Percentiles rank a stretch among this genome's conserved stretches.
These are phyloP conservation scores for Suhomyces taliae DNA, from an alignment of 1,139 yeast genomes.

Conservation along the genomic window DNA sequence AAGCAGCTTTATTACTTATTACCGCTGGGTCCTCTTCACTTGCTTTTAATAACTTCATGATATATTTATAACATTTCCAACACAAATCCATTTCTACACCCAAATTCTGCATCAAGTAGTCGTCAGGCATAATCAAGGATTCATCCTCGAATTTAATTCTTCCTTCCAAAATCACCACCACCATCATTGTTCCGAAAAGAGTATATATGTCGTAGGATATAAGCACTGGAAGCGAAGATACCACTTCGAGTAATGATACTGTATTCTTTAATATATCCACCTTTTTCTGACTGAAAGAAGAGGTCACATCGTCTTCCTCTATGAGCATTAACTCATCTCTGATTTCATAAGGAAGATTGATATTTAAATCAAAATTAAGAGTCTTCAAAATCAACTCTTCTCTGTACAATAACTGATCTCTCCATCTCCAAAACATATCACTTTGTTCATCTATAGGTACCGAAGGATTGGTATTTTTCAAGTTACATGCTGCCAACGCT, in stretches of 20 bases:
- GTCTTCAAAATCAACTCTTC: constrained; percentile 44
- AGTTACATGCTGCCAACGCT: constrained; percentile 38
- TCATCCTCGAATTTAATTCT: constrained; percentile 19
- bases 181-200: constrained; percentile 35
- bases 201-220: constrained; percentile 36
- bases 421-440: constrained; percentile 47
- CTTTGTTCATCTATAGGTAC: constrained; percentile 41
- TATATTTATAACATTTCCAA: constrained; percentile 35
- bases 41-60: constrained; percentile 28
- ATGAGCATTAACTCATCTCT: constrained; percentile 24
- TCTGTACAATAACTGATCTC: constrained; percentile 45
- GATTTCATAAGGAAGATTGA: constrained; percentile 41
- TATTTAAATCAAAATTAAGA: constrained; percentile 42
- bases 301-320: constrained; percentile 2
- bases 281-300: constrained; percentile 24
- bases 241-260: constrained; percentile 38
- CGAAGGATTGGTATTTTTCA: constrained; percentile 32
- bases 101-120: constrained; percentile 21
- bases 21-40: constrained; percentile 32
- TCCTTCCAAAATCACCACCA: constrained; percentile 34
- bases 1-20: constrained; percentile 32
- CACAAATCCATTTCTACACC: constrained; percentile 23
- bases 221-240: constrained; percentile 42
- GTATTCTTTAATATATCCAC: constrained; percentile 36
- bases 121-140: constrained; percentile 23